Evolutionary conservation across 768 basidiomycete species (phyloP).

Genomic region (Rhodosporidiobolus sp.): DNA sequence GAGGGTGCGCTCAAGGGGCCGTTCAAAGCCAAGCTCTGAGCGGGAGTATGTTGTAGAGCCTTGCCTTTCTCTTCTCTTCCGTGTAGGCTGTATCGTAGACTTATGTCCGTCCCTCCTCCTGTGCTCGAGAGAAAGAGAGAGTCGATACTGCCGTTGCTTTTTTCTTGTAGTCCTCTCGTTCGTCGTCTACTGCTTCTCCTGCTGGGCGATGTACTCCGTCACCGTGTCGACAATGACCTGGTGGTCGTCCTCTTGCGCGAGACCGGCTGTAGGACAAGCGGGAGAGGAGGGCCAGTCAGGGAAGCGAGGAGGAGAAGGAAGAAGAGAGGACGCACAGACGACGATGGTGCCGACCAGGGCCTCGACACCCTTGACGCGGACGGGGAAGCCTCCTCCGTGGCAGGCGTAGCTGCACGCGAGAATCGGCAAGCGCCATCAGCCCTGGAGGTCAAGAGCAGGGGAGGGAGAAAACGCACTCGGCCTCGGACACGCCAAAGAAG

Average conservation of each 20-base stretch:
- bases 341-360: slow-evolving; percentile 20
- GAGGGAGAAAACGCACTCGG: background rate
- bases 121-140: background rate
- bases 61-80: no score
- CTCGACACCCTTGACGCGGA: slow-evolving; percentile 33
- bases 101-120: no score
- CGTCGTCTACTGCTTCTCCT: background rate
- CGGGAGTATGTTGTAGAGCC: no score
- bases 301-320: no score
- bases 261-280: slow-evolving; percentile 18
- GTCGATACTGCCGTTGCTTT: background rate
- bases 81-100: no score
- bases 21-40: background rate
- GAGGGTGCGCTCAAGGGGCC: no score
- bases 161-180: background rate
- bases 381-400: slow-evolving; percentile 33
- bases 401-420: slow-evolving; percentile 10
- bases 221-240: slow-evolving; percentile 29
- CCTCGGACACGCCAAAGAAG: background rate
- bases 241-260: slow-evolving; percentile 34
- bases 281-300: background rate
- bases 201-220: slow-evolving; percentile 14
- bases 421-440: background rate
- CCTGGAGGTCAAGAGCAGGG: background rate
- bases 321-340: slow-evolving; percentile 11